Conservation (phyloP, 2,329 filamentous ascomycete genomes). For the Cordyceps fumosorosea region DNA sequence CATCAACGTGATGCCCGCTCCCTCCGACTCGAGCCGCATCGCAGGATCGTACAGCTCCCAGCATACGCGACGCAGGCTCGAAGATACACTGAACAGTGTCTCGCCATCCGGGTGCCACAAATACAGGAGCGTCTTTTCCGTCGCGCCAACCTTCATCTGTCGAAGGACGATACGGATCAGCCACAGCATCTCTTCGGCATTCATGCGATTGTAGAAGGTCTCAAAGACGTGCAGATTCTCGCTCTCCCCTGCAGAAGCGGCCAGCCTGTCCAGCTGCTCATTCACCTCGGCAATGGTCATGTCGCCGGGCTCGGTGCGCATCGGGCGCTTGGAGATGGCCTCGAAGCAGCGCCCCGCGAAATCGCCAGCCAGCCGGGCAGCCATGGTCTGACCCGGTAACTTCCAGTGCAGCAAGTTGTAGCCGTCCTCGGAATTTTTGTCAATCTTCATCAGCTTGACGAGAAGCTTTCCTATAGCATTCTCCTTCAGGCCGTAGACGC, state of each 20-base stretch:
- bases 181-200: constrained; percentile 89
- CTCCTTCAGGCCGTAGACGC: constrained; percentile 92
- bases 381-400: constrained; percentile 62
- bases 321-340: constrained; percentile 74
- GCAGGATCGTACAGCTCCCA: constrained; percentile 81
- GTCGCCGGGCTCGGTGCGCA: constrained; percentile 64
- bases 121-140: constrained; percentile 82
- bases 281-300: constrained; percentile 91
- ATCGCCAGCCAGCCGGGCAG: constrained; percentile 70
- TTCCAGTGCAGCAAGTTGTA: constrained; percentile 88
- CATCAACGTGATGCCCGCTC: constrained; percentile 74
- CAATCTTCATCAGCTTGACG: constrained; percentile 89
- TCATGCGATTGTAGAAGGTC: constrained; percentile 85
- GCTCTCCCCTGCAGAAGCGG: constrained; percentile 70
- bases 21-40: constrained; percentile 66
- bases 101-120: constrained; percentile 76
- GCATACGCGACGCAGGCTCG: constrained; percentile 81
- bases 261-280: constrained; percentile 70
- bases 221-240: constrained; percentile 76
- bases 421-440: constrained; percentile 83
- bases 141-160: constrained; percentile 67
- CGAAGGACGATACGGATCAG: constrained; percentile 87
- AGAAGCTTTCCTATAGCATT: constrained; percentile 81
- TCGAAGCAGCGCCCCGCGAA: constrained; percentile 88
- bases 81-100: constrained; percentile 80